phyloP scores from a whole-genome alignment of 169 alveolate genomes.

The Cyclospora cayetanensis region DNA sequence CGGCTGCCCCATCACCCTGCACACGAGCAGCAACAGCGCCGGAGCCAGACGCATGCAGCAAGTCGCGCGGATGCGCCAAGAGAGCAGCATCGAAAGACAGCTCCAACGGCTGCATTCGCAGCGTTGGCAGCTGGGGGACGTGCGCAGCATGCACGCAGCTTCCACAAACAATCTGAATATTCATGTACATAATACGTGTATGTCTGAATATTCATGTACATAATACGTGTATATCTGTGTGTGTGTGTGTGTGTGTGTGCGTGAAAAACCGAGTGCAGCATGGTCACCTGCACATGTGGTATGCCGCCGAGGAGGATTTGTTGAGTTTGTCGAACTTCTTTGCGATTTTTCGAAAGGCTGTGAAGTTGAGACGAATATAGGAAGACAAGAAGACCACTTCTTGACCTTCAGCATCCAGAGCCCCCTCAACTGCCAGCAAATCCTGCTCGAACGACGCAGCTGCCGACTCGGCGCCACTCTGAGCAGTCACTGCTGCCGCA shows the following conservation, averaged over 20 bases:
- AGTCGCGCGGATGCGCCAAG: too few relatives aligned
- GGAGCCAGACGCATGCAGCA: too few relatives aligned
- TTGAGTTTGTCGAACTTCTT: constrained; percentile 82
- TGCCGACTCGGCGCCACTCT: neutral
- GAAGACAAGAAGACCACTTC: constrained; percentile 77
- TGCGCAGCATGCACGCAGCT: neutral
- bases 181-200: too few relatives aligned
- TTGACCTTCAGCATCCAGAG: constrained; percentile 72
- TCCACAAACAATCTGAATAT: neutral
- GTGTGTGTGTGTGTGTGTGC: too few relatives aligned
- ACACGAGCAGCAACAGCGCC: constrained; percentile 30
- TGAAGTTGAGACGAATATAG: constrained; percentile 77
- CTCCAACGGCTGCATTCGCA: constrained; percentile 3
- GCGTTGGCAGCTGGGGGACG: neutral
- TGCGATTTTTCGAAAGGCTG: constrained; percentile 83
- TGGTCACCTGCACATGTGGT: constrained; percentile 38
- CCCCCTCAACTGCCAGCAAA: constrained; percentile 15
- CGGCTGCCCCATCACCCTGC: constrained; percentile 54
- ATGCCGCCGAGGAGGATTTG: constrained; percentile 72
- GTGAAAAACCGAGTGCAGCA: too few relatives aligned
- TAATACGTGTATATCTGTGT: too few relatives aligned
- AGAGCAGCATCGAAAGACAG: neutral
- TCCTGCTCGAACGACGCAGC: neutral
- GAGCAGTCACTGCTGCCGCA: neutral
- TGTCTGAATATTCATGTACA: too few relatives aligned